phyloP scores from a whole-genome alignment of 257 asterid species.

The Ocimum tenuiflorum region DNA sequence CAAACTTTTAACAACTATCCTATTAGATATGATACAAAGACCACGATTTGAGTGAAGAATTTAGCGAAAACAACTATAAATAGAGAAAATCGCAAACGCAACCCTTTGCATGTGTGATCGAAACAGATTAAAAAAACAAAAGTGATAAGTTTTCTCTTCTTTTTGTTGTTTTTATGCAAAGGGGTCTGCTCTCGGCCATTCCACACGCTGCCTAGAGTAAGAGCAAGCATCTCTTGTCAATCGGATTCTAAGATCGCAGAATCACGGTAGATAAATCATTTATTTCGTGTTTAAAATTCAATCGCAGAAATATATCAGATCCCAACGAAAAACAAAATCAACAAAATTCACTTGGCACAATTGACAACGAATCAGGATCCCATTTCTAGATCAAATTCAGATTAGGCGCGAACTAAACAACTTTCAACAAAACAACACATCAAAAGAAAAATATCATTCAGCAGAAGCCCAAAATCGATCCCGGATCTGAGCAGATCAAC shows the following conservation, averaged over 20 bases:
- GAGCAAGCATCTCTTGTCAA: no score
- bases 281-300: no score
- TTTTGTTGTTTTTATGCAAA: not conserved
- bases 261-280: not conserved
- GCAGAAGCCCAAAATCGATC: not conserved
- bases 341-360: not conserved
- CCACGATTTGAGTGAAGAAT: not conserved
- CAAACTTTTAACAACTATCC: not conserved
- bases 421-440: not conserved
- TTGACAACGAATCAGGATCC: not conserved
- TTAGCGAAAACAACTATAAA: not conserved
- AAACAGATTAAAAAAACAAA: not conserved
- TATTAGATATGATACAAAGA: not conserved
- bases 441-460: not conserved
- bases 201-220: no score
- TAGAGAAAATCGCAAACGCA: not conserved
- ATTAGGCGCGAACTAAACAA: not conserved
- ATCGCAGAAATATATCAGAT: not conserved
- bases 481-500: conserved; percentile 9
- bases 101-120: not conserved
- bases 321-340: not conserved
- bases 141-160: not conserved
- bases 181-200: no score
- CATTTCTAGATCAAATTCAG: not conserved
- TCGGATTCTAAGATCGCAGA: not conserved